phyloP scores from a whole-genome alignment of 306 rosid genomes.

The Quercus wislizeni region DNA sequence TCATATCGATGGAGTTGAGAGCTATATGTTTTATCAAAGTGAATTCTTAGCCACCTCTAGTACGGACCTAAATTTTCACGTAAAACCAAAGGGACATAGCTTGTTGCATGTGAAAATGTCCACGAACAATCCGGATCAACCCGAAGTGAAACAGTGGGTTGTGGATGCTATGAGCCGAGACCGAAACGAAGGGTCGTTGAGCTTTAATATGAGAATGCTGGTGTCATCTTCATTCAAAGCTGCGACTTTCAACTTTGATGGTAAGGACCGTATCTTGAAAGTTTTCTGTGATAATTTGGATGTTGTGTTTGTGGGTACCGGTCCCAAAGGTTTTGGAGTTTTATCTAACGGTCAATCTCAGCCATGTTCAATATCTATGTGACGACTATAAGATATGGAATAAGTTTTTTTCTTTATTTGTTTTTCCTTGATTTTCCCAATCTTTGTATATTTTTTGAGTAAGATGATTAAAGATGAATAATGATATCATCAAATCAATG shows the following conservation, averaged over 20 bases:
- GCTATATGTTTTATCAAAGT: constrained; percentile 16
- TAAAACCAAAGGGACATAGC: neutral
- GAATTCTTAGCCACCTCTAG: neutral
- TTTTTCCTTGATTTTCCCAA: neutral
- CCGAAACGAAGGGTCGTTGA: constrained; percentile 14
- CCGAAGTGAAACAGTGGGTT: constrained; percentile 3
- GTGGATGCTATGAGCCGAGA: constrained; percentile 13
- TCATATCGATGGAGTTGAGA: constrained; percentile 8
- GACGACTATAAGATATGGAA: neutral
- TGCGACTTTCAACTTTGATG: neutral
- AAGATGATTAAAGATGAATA: too few species aligned
- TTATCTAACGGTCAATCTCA: neutral
- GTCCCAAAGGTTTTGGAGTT: neutral
- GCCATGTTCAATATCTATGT: constrained; percentile 6
- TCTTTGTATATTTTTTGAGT: too few species aligned
- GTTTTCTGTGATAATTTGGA: constrained; percentile 40
- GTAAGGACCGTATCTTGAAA: neutral
- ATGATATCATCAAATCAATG: too few species aligned
- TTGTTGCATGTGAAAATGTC: constrained; percentile 4
- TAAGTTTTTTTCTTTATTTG: neutral
- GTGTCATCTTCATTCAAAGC: constrained; percentile 15
- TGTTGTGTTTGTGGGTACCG: constrained; percentile 27
- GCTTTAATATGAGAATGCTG: constrained; percentile 19
- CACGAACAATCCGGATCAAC: constrained; percentile 2
- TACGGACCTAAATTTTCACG: constrained; percentile 12